Evolutionary conservation across 495 filamentous ascomycete genomes (phyloP), one percentile per base, ranked within the genome.

Genomic region (Pseudomonodictys pantanalensis): DNA sequence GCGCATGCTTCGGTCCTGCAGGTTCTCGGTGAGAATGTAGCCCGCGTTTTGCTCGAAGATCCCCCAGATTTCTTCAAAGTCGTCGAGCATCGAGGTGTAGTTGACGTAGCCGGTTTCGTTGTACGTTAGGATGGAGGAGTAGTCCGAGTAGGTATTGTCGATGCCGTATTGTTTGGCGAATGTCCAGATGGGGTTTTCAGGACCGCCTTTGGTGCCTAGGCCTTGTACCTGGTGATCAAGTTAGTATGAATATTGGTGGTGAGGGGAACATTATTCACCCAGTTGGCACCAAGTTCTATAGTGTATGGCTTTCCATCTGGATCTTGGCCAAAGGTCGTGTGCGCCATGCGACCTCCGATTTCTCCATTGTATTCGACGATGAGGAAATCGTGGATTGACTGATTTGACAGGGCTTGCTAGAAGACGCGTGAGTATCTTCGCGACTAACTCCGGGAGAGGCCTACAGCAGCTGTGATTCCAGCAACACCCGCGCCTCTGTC

Each of bases 151-250:
- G 45, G 77, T 79, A 53, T 84, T 88, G n/a, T 73, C 71, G 23
- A 89, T 47, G 7, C 77, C 69, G 47, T 86, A 85, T 68, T 87
- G 83, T 70, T 88, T 77, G 7, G 83, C 79, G 55, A 90, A 69
- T 28, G 75, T 78, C 85, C 86, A 89, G 50, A 90, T 81, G 0
- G 87, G 87, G 53, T 91, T 91, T 56, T 86, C 59, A 4, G 80
- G 79, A 1, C 82, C 83, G 29, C 73, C 76, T 23, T 70, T 60
- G 3, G 74, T 78, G 1, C 81, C 85, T 5, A 87, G 72, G 0
- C 87, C 87, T 75, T 91, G 86, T 1, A 90, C 67, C 69, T 68
- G 41, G 9, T n/a, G 7, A 1, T 29, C 22, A 3, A 3, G 17
- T 44, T 39, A 62, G 45, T 24, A 2, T 5, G 23, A 15, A 3